Base-by-base conservation (phyloP, 306 rosid genomes). In the Citrullus amarus region DNA sequence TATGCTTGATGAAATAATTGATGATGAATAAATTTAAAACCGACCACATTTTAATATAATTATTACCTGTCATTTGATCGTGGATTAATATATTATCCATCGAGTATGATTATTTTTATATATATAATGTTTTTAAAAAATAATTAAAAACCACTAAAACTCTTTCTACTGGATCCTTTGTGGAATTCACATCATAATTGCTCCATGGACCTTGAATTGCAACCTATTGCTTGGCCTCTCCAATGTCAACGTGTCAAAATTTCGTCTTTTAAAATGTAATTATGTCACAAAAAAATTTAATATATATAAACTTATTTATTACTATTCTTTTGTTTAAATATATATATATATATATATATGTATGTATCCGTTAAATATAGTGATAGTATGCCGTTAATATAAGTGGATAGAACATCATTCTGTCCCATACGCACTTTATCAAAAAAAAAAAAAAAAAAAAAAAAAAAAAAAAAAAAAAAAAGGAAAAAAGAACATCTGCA, bases 131-230 rank as follows among this genome's bases (percentile, higher is more conserved):
- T 4, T 48, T 3, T 2, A 48, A 48, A 12, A 48, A 48, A 13
- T 48, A 48, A 48, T 15, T 32, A 67, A 38, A 17, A 55, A 16
- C 66, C 13, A 48, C 34, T 39, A 67, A 67, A 67, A 67, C 38
- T 69, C 56, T 39, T 25, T 1, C 54, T 11, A 44, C 44, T 69
- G 76, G 51, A 69, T 44, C 56, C 76, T 43, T 43, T 4, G 56
- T 69, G 76, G 56, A 69, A 69, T 44, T 69, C 76, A 69, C 76
- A 43, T 44, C 34, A 43, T 69, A 66, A 66, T 59, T 59, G 65
- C 38, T 25, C 38, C 15, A 22, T 13, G 43, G 44, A 32, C 11
- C 5, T 18, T 28, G n/a, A 34, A 61, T 61, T 61, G 3, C 68
- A 4, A 62, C 44, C 6, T 62, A 61, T 39, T n/a, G 25, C 5